A percentile compares a stretch with the other conserved stretches of the same genome.
These are phyloP conservation scores for Phytophthora fragariaefolia DNA, from an alignment of 352 stramenopile genomes.

Conservation along the genomic window DNA sequence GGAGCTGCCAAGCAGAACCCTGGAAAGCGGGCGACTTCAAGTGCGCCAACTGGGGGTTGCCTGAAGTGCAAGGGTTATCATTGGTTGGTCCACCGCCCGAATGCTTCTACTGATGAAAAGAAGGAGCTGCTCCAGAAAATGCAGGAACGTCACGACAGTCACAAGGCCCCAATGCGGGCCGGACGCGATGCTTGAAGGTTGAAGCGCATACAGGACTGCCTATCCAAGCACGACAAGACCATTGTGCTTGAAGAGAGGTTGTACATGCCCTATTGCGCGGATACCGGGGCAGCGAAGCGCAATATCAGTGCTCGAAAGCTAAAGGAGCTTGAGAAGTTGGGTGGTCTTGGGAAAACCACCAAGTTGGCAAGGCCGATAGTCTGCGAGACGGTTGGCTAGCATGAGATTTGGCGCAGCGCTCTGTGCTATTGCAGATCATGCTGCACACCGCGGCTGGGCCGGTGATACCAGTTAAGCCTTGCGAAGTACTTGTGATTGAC, in stretches of 20 bases:
- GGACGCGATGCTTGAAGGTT: conserved; percentile 17
- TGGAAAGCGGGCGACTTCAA: conserved; percentile 1
- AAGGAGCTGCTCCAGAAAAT: conserved; percentile 12
- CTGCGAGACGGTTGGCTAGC: conserved; percentile 14
- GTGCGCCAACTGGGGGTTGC: conserved; percentile 2
- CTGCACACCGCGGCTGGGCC: conserved; percentile 10
- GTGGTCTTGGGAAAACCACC: conserved; percentile 18
- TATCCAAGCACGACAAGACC: conserved; percentile 15
- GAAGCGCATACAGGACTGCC: conserved; percentile 25
- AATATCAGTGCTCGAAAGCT: conserved; percentile 26
- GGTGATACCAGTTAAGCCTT: conserved; percentile 7
- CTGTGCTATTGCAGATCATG: conserved; percentile 11
- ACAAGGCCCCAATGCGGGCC: neutral
- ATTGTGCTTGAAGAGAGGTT: conserved; percentile 24
- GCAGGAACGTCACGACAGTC: conserved; percentile 12
- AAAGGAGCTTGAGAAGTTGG: conserved; percentile 13
- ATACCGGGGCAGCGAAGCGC: conserved; percentile 23
- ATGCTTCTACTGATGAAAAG: conserved; percentile 15
- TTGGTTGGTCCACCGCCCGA: conserved; percentile 10
- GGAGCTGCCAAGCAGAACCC: neutral
- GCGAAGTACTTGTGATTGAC: conserved; percentile 13
- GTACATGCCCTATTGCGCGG: conserved; percentile 24
- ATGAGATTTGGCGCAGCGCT: neutral
- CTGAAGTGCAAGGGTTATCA: conserved; percentile 22
- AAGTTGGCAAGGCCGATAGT: conserved; percentile 2